Percentiles rank a stretch among this genome's conserved stretches.
These are phyloP conservation scores for Boletus coccyginus DNA, from an alignment of 768 basidiomycete species.

Conservation along the genomic window DNA sequence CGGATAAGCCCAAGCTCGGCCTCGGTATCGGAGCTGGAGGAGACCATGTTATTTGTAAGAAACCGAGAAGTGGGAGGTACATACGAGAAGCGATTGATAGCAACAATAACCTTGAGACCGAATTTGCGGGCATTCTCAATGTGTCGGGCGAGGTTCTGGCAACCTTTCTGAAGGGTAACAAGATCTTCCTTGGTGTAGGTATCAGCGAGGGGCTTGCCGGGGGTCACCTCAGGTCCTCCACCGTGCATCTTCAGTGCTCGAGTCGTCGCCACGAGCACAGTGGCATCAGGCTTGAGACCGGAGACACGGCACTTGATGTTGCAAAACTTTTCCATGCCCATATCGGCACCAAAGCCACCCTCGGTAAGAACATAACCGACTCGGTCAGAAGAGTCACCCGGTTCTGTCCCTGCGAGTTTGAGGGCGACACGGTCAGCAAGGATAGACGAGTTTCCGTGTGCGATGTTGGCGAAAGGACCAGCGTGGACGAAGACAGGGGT, in stretches of 20 bases:
- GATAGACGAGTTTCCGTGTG: conserved; percentile 97
- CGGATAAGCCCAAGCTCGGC: conserved; percentile 88
- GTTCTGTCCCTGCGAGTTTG: conserved; percentile 94
- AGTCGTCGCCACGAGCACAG: conserved; percentile 94
- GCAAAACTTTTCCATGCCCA: conserved; percentile 99
- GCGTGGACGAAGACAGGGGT: conserved; percentile 99
- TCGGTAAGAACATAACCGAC: conserved; percentile 97
- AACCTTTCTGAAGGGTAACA: conserved; percentile 84
- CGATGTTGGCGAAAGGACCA: conserved; percentile 98
- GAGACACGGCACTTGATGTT: conserved; percentile 98
- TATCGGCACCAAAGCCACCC: conserved; percentile 98
- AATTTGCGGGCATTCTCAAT: conserved; percentile 95
- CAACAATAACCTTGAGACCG: conserved; percentile 94
- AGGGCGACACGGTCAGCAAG: conserved; percentile 96
- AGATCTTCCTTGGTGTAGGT: conserved; percentile 95
- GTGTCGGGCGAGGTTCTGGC: conserved; percentile 89
- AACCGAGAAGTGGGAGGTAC: conserved; percentile 32
- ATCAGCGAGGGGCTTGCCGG: conserved; percentile 90
- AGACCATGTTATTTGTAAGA: not conserved
- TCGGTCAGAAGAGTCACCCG: conserved; percentile 77
- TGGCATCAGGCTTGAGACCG: conserved; percentile 90
- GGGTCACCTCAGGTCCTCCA: conserved; percentile 94
- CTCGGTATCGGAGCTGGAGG: conserved; percentile 73
- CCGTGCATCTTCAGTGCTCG: conserved; percentile 99
- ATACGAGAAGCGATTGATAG: conserved; percentile 92